phyloP scores from a whole-genome alignment of 129 eudicot species.

The Tagetes patula region DNA sequence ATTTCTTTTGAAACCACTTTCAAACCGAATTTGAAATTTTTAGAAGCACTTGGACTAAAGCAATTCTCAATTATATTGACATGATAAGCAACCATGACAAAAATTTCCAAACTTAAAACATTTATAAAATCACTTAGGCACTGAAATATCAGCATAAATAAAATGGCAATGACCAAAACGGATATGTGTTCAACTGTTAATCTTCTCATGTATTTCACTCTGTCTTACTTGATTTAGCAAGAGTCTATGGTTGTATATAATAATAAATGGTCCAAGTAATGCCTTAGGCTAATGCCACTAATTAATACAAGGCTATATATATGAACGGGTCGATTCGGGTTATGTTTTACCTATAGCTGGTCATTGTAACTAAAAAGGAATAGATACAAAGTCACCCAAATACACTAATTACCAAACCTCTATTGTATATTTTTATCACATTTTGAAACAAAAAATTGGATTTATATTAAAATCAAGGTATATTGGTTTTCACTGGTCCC shows the following conservation, averaged over 20 bases:
- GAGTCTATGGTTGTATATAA: not conserved
- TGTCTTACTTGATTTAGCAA: not conserved
- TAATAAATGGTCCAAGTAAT: not conserved
- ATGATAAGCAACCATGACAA: not conserved
- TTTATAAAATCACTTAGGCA: not conserved
- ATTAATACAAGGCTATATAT: not conserved
- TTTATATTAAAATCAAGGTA: not conserved
- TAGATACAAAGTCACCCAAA: not conserved
- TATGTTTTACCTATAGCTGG: not conserved
- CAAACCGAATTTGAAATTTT: not conserved
- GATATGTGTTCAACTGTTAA: not conserved
- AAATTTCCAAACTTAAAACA: constrained; percentile 3
- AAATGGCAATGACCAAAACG: not conserved
- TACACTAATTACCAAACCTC: not conserved
- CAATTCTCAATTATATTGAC: not conserved
- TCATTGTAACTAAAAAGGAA: not conserved
- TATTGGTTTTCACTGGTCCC: too few relatives aligned
- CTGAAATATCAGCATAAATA: not conserved
- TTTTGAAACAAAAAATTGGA: not conserved
- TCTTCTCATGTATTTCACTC: not conserved
- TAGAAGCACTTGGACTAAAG: not conserved
- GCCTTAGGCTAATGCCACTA: not conserved
- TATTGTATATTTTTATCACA: not conserved
- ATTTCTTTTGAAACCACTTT: not conserved
- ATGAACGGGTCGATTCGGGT: not conserved